Evolutionary conservation across 108 stramenopile species (phyloP), one percentile per base, ranked within the genome.

Genomic region (Aurantiochytrium sp.): DNA sequence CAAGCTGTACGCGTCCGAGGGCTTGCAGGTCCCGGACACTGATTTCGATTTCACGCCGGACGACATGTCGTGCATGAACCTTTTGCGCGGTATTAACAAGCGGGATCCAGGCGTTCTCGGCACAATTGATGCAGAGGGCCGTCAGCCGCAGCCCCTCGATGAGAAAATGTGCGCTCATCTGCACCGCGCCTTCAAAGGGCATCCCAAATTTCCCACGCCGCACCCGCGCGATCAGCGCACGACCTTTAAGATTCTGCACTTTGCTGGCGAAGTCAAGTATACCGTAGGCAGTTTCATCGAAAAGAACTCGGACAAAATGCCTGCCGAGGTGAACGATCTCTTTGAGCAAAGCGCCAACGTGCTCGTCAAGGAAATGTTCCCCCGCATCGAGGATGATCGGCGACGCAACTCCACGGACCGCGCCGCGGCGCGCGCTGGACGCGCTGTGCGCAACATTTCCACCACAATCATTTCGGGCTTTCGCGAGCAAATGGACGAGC

Each of bases 221-320:
- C 60, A 51, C 43, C 90, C 87, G 21, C 69, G 45, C n/a, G 44
- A 87, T 28, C 42, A 55, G 28, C 29, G 47, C 87, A 72, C 49
- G 5, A 60, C 35, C 71, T 93, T 93, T 72, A 89, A 45, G 87
- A 89, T 93, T n/a, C 59, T 58, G 60, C 93, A 93, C 60, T 93
- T 91, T 59, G 93, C 93, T 6, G 93, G 93, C 49, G 87, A 91
- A 59, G 92, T 93, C 28, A 91, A 92, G 89, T 93, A 93, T 91
- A 92, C 91, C 47, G 92, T 91, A 14, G 91, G 90, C 42, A 91
- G 91, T 12, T 92, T 92, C 83, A 87, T 93, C 19, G 91, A 91
- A 28, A 89, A 88, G 42, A 93, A 93, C 91, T 92, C 89, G 73
- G 92, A 93, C 89, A 29, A 57, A 19, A 64, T 92, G 47, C 91